Conservation (phyloP, 1,139 yeast species). For the Tardiomyces blankii region DNA sequence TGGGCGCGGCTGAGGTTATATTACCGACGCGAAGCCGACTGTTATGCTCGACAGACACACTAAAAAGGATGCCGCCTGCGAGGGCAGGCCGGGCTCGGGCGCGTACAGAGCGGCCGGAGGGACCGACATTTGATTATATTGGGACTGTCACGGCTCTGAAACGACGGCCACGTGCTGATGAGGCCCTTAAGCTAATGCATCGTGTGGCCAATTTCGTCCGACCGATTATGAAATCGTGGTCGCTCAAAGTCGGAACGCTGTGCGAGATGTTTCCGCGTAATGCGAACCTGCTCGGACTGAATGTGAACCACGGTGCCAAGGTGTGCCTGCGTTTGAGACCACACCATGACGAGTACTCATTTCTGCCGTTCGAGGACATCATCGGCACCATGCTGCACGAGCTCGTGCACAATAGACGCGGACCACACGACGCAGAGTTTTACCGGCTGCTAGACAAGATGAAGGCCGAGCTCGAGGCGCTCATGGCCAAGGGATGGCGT, state of each 20-base stretch:
- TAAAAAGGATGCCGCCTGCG: too few species aligned
- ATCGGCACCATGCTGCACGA: conserved; percentile 86
- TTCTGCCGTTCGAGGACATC: conserved; percentile 55
- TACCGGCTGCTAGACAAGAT: conserved; percentile 55
- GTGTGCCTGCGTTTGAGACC: conserved; percentile 63
- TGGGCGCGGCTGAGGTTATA: too few species aligned
- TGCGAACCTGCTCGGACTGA: conserved; percentile 59
- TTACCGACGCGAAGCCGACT: too few species aligned
- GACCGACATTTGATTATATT: neutral
- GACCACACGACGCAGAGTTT: conserved; percentile 71
- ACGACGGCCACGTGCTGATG: conserved; percentile 16
- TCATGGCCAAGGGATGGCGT: conserved; percentile 35
- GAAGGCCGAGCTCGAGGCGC: conserved; percentile 43
- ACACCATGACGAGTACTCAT: conserved; percentile 42
- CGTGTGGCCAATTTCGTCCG: conserved; percentile 24
- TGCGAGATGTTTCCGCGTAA: conserved; percentile 82
- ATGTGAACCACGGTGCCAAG: conserved; percentile 75
- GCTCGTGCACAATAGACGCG: conserved; percentile 65
- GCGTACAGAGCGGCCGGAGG: too few species aligned
- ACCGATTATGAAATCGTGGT: conserved; percentile 63
- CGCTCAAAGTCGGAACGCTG: conserved; percentile 54
- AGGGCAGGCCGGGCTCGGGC: too few species aligned
- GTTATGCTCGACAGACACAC: too few species aligned
- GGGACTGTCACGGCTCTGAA: conserved; percentile 15
- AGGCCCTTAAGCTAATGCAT: conserved; percentile 22